Base-by-base conservation (phyloP, 805 yeast species). In the Torulaspora indica region DNA sequence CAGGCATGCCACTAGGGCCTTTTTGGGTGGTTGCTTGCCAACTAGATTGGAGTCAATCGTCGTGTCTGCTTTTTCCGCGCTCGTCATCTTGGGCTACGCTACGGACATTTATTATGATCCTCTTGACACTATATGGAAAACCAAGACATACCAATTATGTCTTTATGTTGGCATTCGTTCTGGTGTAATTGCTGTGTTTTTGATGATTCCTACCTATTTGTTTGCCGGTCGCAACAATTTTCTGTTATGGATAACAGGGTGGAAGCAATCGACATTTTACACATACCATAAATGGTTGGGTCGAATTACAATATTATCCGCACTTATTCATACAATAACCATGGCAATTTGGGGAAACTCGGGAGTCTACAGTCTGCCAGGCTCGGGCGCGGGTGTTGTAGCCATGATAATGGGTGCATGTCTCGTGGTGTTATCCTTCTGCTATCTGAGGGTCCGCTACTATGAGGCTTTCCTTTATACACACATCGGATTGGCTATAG, bases 221-320 rank as follows among this genome's bases (percentile, higher is more conserved):
- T 81, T 85, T 58, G 83, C 86, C 3, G 85, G 87, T 7, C 70
- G 95, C 55, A 86, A 85, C 62, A 86, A 83, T 59, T 70, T 86
- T 23, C 63, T 85, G 51, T 75, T 76, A 48, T 66, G 66, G 54
- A 35, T 81, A 3, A 76, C 90, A 0, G 85, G 86, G 2, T 71
- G 86, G 71, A 68, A 79, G 3, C 80, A 76, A 52, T 68, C 81
- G 6, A 71, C 83, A 1, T 84, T 85, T 63, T 74, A 82, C 58
- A 66, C 73, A 22, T 76, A 77, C 55, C 96, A 88, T 63, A 81
- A 77, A 60, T 81, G 76, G 75, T 57, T 67, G 18, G 68, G 77
- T 1, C 61, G 76, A 43, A 55, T 66, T 17, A 61, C 68, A 43
- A 63, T 70, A 42, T 25, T 69, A 2, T 60, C 73, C 43, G 59